These are phyloP conservation scores for Chloranthus sessilifolius DNA, from an alignment of 164 flowering plant genomes.

Conservation along the genomic window DNA sequence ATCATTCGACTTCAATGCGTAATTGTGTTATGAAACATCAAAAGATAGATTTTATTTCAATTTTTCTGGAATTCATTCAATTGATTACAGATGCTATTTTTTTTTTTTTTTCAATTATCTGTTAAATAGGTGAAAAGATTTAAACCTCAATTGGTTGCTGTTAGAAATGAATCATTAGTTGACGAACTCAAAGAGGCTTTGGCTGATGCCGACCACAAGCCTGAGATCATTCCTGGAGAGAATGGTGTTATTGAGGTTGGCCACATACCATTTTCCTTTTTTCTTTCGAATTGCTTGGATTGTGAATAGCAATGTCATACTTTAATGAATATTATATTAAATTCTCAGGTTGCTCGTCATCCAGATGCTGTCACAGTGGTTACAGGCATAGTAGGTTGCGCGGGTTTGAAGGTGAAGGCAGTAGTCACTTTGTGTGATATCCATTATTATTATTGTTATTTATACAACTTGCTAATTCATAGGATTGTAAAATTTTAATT, in stretches of 20 bases:
- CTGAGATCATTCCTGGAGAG: slow-evolving; percentile 95
- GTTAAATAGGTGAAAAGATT: slow-evolving; percentile 65
- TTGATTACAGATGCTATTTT: background rate
- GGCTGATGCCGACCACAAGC: slow-evolving; percentile 70
- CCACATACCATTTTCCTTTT: background rate
- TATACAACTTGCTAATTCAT: background rate
- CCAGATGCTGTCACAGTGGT: slow-evolving; percentile 96
- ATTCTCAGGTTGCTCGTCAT: slow-evolving; percentile 90
- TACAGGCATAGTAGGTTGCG: slow-evolving; percentile 98
- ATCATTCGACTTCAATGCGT: background rate
- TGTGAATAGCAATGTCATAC: background rate
- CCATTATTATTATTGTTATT: background rate
- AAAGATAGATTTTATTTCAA: background rate
- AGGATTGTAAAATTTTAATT: background rate
- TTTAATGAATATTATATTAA: background rate
- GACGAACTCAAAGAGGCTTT: slow-evolving; percentile 85
- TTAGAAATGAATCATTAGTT: slow-evolving; percentile 68
- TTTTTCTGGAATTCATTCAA: background rate
- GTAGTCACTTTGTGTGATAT: background rate
- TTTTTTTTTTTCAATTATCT: background rate
- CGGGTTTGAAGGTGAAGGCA: slow-evolving; percentile 74
- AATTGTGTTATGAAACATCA: background rate
- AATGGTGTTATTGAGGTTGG: slow-evolving; percentile 83
- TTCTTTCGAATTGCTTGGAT: slow-evolving; percentile 3
- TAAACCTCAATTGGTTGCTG: slow-evolving; percentile 78